Evolutionary conservation across 257 asterid species (phyloP), one percentile per base, ranked within the genome.

Genomic region (Nicotiana knightiana): DNA sequence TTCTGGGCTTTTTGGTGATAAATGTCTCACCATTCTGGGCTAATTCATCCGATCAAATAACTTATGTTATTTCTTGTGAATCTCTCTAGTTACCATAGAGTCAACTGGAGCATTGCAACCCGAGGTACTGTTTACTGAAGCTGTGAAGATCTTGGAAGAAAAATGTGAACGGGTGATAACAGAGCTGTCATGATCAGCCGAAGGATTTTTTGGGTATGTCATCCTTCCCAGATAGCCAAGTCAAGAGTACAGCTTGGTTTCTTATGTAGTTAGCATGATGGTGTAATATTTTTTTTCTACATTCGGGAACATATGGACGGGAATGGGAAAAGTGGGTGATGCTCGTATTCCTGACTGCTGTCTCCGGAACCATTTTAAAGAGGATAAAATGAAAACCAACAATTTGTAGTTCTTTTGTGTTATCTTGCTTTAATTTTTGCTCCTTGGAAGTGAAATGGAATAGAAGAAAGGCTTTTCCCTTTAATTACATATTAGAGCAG

Each of bases 61-160:
- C 63, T 26, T 70, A 5, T 24, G 16, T 3, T n/a, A 57, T 39
- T 24, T 33, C 32, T 57, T 24, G 79, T 43, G 71, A 32, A 79
- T 64, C 70, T 67, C 53, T 84, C 81, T 89, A 95, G 98, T 94
- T 88, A 93, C 93, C 32, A 89, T 96, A 66, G 98, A 96, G 85
- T 96, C 99, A 43, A 91, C 97, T 1, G 97, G 97, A 86, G 97
- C 94, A 55, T 86, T 96, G 67, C 97, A 97, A 48, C 99, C 99
- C 4, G 97, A 94, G 84, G 91, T 80, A 68, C 86, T 96, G 81
- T 94, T 96, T 81, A 90, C 97, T 3, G 99, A 96, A 90, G 97
- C 98, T 21, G 96, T 94, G 82, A 91, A 91, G 93, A 91, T 93
- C 66, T 84, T 96, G 90, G 98, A 94, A 90, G 97, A 91, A 57